Conservation (phyloP, 306 rosid genomes). For the Glycine tomentella region DNA sequence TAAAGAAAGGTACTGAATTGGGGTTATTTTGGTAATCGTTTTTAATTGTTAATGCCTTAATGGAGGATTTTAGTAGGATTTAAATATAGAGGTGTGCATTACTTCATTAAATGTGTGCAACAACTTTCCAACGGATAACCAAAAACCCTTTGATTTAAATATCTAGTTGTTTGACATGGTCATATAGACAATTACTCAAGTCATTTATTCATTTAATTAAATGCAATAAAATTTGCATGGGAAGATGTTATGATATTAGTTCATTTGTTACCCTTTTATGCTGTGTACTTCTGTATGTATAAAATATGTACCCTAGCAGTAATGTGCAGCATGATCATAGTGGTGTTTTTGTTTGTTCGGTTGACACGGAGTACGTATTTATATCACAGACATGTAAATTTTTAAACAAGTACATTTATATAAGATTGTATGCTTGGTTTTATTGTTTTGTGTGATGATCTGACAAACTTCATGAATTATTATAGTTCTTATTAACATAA, state of each 20-base stretch:
- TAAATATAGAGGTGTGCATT: neutral
- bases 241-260: neutral
- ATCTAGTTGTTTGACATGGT: neutral
- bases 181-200: neutral
- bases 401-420: neutral
- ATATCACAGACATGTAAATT: neutral
- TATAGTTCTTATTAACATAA: conserved; percentile 14
- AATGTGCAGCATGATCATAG: neutral
- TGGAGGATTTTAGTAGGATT: neutral
- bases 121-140: neutral
- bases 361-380: neutral
- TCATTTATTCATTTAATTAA: too few relatives aligned
- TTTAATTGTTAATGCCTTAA: neutral
- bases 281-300: neutral
- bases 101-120: neutral
- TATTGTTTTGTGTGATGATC: neutral
- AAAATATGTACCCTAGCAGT: neutral
- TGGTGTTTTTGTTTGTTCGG: neutral
- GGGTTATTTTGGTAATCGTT: too few relatives aligned
- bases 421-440: neutral
- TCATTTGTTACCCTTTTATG: neutral
- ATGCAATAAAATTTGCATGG: neutral
- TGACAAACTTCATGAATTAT: conserved; percentile 30
- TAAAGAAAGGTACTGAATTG: too few relatives aligned
- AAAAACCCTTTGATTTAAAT: neutral